phyloP scores from a whole-genome alignment of 2,329 filamentous ascomycete genomes.

The Colletotrichum tamarilloi region DNA sequence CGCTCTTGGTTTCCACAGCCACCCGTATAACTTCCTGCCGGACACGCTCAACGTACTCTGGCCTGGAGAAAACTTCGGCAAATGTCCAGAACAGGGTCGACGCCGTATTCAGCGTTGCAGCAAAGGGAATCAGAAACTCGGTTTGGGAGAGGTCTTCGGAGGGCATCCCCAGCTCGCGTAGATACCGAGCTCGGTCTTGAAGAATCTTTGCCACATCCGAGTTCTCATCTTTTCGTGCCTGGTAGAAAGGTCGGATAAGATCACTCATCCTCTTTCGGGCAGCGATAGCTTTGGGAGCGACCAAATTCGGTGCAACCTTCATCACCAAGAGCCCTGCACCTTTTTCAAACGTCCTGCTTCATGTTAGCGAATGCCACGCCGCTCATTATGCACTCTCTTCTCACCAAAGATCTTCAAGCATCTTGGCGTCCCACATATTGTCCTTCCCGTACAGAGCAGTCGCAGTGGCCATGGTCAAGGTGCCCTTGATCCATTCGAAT shows the following conservation, averaged over 20 bases:
- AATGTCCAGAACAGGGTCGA: slow-evolving; percentile 51
- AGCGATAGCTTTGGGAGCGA: slow-evolving; percentile 40
- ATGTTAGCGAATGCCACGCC: neutral
- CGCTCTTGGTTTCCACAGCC: slow-evolving; percentile 29
- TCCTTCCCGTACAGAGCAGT: slow-evolving; percentile 54
- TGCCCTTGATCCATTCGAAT: slow-evolving; percentile 50
- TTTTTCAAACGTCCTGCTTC: slow-evolving; percentile 40
- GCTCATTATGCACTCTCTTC: slow-evolving; percentile 8
- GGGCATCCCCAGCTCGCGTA: slow-evolving; percentile 44
- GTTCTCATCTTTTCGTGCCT: slow-evolving; percentile 39
- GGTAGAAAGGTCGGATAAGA: slow-evolving; percentile 45
- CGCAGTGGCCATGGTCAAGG: slow-evolving; percentile 51
- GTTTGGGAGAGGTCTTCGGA: slow-evolving; percentile 41
- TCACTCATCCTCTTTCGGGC: slow-evolving; percentile 38
- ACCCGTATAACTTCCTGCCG: slow-evolving; percentile 43
- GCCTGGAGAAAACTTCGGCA: slow-evolving; percentile 42
- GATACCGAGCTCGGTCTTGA: slow-evolving; percentile 40
- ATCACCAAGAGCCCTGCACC: slow-evolving; percentile 43
- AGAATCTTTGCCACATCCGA: slow-evolving; percentile 44
- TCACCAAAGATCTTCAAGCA: slow-evolving; percentile 51
- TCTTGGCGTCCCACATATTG: slow-evolving; percentile 43
- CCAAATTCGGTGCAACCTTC: slow-evolving; percentile 40
- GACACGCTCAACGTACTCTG: slow-evolving; percentile 41
- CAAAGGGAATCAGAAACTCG: slow-evolving; percentile 46
- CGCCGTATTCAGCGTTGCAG: slow-evolving; percentile 49